Evolutionary conservation across 768 basidiomycete genomes (phyloP).

Genomic region (Daedalea quercina): DNA sequence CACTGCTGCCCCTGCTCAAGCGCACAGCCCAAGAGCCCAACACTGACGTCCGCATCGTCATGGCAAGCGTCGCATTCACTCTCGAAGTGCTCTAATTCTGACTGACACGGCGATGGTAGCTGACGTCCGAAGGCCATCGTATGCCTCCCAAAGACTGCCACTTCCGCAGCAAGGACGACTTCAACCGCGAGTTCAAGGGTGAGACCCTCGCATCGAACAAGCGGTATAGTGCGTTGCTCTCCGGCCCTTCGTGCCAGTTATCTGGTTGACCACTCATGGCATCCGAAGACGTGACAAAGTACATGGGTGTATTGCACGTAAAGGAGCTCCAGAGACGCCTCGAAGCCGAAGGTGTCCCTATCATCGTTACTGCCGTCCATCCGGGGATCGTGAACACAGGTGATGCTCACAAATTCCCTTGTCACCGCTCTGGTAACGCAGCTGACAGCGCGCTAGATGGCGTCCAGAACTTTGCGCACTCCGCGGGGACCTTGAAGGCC

Average conservation of each 20-base stretch:
- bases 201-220: conserved; percentile 8
- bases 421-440: background rate
- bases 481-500: conserved; percentile 7
- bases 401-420: background rate
- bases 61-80: conserved; percentile 11
- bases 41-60: conserved; percentile 27
- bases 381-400: conserved; percentile 30
- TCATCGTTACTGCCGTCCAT: conserved; percentile 27
- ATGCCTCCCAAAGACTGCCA: conserved; percentile 18
- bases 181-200: conserved; percentile 25
- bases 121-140: conserved; percentile 11
- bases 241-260: background rate
- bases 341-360: conserved; percentile 22
- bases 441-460: conserved; percentile 5
- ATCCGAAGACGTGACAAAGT: conserved; percentile 12
- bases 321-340: conserved; percentile 21
- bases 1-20: conserved; percentile 25
- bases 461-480: conserved; percentile 10
- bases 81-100: background rate
- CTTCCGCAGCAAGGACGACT: conserved; percentile 25
- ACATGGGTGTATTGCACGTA: conserved; percentile 18
- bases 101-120: conserved; percentile 8
- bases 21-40: conserved; percentile 18
- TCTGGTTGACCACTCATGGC: background rate
- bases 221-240: conserved; percentile 6